A percentile compares a stretch with the other conserved stretches of the same genome.
Conservation (phyloP, 73 alveolate species). For the Paramecium caudatum region DNA sequence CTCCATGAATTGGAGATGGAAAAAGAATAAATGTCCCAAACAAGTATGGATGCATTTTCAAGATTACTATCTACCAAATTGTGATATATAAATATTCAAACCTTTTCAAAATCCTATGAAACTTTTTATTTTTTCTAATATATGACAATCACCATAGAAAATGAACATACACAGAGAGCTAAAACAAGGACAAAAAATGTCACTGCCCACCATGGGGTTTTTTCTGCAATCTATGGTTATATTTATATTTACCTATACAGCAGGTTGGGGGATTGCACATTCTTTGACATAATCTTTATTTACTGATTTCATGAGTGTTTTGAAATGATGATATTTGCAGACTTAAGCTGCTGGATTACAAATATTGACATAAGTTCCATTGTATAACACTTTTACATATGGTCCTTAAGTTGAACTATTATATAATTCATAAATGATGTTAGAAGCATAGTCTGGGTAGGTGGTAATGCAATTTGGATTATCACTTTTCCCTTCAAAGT, state of each 20-base stretch:
- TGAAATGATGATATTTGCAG: background rate
- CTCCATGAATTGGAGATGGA: background rate
- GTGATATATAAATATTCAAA: background rate
- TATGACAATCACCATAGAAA: background rate
- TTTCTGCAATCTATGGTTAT: background rate
- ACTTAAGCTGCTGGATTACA: background rate
- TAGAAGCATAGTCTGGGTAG: constrained; percentile 38
- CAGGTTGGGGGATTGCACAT: background rate
- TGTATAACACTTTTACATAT: constrained; percentile 21
- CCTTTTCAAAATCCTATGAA: background rate
- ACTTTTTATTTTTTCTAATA: background rate
- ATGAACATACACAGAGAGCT: background rate
- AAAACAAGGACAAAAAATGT: constrained; percentile 3
- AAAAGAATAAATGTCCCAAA: background rate
- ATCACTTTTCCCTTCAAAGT: background rate
- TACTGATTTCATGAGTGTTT: background rate
- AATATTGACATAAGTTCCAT: constrained; percentile 52
- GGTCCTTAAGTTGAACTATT: constrained; percentile 36
- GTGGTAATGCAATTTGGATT: constrained; percentile 20
- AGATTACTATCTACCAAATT: background rate
- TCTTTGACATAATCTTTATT: background rate
- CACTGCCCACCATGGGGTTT: constrained; percentile 61
- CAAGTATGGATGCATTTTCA: constrained; percentile 15
- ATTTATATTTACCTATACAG: background rate
- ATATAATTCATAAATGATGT: constrained; percentile 21